phyloP scores from a whole-genome alignment of 495 filamentous ascomycete genomes.

The Pyronema domesticum region DNA sequence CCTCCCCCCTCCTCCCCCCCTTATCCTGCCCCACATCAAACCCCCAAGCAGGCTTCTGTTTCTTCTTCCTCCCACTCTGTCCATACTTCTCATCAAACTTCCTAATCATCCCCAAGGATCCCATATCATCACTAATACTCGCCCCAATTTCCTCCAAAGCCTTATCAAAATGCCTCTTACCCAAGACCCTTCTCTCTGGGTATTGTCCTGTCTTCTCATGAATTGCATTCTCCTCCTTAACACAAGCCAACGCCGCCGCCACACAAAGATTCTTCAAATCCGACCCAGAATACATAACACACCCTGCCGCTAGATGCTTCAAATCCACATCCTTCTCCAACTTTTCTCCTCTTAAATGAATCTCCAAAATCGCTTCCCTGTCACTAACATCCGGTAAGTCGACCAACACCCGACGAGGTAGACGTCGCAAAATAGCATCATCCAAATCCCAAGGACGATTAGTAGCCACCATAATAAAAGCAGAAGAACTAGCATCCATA shows the following conservation, averaged over 20 bases:
- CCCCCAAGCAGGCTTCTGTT: constrained; percentile 38
- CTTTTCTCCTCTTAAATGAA: constrained; percentile 65
- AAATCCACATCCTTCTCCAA: constrained; percentile 55
- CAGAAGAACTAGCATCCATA: constrained; percentile 53
- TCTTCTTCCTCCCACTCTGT: constrained; percentile 52
- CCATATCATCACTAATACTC: constrained; percentile 90
- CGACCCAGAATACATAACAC: constrained; percentile 87
- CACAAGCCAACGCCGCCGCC: constrained; percentile 72
- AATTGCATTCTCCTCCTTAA: constrained; percentile 60
- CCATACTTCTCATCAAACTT: constrained; percentile 97
- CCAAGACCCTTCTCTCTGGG: constrained; percentile 49
- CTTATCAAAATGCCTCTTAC: constrained; percentile 55
- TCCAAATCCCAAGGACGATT: constrained; percentile 92
- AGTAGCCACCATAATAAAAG: constrained; percentile 98
- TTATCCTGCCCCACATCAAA: constrained; percentile 38
- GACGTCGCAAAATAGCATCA: constrained; percentile 71
- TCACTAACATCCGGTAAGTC: constrained; percentile 71
- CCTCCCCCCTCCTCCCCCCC: constrained; percentile 9
- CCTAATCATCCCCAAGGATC: constrained; percentile 59
- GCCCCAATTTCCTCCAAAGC: constrained; percentile 81
- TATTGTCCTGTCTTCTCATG: constrained; percentile 38
- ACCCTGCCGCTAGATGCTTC: constrained; percentile 48
- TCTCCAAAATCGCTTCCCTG: constrained; percentile 58
- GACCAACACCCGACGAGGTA: constrained; percentile 70
- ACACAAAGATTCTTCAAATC: constrained; percentile 91